Conservation (phyloP, 495 filamentous ascomycete genomes). For the Penicillium paxilli region DNA sequence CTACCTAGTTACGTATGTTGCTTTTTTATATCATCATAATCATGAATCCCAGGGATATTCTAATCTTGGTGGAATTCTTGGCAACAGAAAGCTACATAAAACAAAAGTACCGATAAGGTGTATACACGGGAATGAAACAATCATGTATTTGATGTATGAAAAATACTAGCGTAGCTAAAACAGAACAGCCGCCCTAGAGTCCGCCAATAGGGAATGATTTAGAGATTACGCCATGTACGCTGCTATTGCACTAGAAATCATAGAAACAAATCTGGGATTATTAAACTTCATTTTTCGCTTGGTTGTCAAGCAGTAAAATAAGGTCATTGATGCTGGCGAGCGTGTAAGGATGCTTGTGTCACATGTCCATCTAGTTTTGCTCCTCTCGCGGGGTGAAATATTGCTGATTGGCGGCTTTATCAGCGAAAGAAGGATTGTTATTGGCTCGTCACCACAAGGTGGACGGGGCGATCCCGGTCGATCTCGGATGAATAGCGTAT, state of each 20-base stretch:
- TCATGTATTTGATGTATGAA: constrained; percentile 15
- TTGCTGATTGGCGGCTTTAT: constrained; percentile 17
- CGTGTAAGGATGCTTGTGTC: constrained; percentile 20
- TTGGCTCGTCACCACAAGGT: constrained; percentile 8
- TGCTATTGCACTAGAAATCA: not conserved
- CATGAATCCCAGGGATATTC: constrained; percentile 20
- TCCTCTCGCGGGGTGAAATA: constrained; percentile 9
- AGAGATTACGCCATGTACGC: not conserved
- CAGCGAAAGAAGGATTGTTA: constrained; percentile 8
- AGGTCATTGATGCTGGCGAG: constrained; percentile 26
- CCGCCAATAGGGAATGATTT: not conserved
- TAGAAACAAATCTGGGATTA: constrained; percentile 1
- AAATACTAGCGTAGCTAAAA: constrained; percentile 10
- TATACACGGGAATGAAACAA: constrained; percentile 8
- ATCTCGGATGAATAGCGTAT: not conserved
- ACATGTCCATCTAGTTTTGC: constrained; percentile 16
- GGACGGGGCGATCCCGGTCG: not conserved
- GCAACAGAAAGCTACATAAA: constrained; percentile 16
- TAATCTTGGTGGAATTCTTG: constrained; percentile 23
- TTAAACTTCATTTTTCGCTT: constrained; percentile 28
- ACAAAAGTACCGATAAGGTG: constrained; percentile 6
- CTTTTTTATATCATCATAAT: constrained; percentile 16
- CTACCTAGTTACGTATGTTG: not conserved
- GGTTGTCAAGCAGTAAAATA: constrained; percentile 5
- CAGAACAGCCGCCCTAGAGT: constrained; percentile 4